Conservation (phyloP, 179 eudicot species). For the Silene vulgaris region DNA sequence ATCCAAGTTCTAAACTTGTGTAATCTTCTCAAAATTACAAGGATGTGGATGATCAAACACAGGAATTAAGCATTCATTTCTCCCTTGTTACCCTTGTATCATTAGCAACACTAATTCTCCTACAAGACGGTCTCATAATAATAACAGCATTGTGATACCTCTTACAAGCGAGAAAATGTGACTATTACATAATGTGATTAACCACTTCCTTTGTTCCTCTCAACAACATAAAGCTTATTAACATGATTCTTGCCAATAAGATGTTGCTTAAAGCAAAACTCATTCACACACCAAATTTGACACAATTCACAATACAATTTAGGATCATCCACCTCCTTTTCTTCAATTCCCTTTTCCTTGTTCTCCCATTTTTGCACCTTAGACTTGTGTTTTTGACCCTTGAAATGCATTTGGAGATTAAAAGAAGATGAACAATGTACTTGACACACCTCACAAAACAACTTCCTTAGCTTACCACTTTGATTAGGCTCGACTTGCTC, state of each 20-base stretch:
- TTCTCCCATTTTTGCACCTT: conserved; percentile 24
- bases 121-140: no score
- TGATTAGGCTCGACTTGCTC: conserved; percentile 7
- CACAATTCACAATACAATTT: conserved; percentile 33
- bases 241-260: conserved; percentile 37
- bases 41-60: neutral
- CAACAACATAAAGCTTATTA: conserved; percentile 17
- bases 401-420: conserved; percentile 39
- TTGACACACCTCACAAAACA: conserved; percentile 36
- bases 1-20: no score
- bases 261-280: conserved; percentile 33
- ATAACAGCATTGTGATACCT: no score
- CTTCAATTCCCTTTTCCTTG: conserved; percentile 14
- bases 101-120: neutral
- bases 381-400: conserved; percentile 44
- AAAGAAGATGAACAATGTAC: conserved; percentile 34
- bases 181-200: neutral
- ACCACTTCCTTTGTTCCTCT: neutral
- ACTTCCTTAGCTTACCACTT: conserved; percentile 14
- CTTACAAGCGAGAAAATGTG: no score
- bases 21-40: no score
- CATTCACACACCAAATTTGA: conserved; percentile 38
- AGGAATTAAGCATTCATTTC: neutral
- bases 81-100: no score
- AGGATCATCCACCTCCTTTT: neutral